Evolutionary conservation across 2,329 filamentous ascomycete genomes (phyloP), one percentile per base, ranked within the genome.

Genomic region (Pseudogymnoascus sp.): DNA sequence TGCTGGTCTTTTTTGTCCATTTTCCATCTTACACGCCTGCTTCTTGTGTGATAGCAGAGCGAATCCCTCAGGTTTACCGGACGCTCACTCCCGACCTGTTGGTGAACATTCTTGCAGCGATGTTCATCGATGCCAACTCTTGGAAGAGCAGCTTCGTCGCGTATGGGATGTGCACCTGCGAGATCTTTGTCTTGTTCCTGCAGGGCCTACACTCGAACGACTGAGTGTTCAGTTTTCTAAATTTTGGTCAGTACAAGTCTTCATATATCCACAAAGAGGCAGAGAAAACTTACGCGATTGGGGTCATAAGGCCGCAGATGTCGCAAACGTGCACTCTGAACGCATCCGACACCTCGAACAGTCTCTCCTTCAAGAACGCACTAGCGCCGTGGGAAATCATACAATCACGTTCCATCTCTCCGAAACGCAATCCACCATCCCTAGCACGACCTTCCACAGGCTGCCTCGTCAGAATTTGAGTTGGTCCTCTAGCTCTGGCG

Each of bases 401-500:
- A 75, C 94, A 99, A 84, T 99, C 95, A 79, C 95, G 93, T 77
- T 99, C 95, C 94, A 99, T 99, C 81, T 99, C 94, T 86, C 94
- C 94, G 85, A 99, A 99, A 73, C 95, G 93, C 47, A 99, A 83
- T 80, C 94, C 94, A 82, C 94, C 94, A 73, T 99, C 95, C 76
- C 95, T 82, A 3, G 94, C 94, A 84, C 95, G 90, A 88, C 94
- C 94, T 77, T 99, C 94, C 12, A 99, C 94, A 15, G 94, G 94
- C 75, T 99, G 94, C 62, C 95, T 83, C 2, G 94, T 99, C 78
- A 99, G 84, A 71, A 99, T 99, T 77, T 99, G 94, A 20, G 96
- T 90, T 0, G 94, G 94, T 36, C 95, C 94, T 73, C 94, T 88
- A 12, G 95, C 94, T 76, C 95, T 89, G n/a, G 94, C 95, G 77